Evolutionary conservation across 139 green algal species (phyloP).

Genomic region (Tetradesmus lagerheimii): DNA sequence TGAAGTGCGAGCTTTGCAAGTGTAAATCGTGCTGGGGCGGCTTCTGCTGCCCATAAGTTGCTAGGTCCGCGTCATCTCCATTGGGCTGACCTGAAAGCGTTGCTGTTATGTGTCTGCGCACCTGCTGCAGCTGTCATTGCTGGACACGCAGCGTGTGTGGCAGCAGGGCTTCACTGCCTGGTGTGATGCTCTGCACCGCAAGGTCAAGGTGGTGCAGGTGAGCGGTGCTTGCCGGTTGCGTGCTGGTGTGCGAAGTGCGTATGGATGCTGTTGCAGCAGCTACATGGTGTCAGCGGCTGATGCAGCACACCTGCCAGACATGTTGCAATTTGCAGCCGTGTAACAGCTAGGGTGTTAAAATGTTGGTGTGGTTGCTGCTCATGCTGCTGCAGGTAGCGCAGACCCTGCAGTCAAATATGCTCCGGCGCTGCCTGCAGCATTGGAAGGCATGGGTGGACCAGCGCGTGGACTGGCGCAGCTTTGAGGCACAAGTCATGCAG

Average conservation of each 20-base stretch:
- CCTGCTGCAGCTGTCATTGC: background rate
- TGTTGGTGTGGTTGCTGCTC: background rate
- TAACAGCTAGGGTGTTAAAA: no score
- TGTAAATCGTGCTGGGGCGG: no score
- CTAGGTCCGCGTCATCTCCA: no score
- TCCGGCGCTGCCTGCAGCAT: background rate
- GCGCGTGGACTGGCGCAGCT: slow-evolving; percentile 33
- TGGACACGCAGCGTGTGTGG: slow-evolving; percentile 17
- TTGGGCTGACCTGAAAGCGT: background rate
- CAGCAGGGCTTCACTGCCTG: background rate
- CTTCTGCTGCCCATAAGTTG: no score
- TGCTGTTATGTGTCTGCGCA: background rate
- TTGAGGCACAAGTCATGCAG: slow-evolving; percentile 1
- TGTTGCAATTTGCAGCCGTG: no score
- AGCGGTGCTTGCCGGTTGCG: background rate
- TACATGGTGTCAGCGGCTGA: background rate
- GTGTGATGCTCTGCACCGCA: background rate
- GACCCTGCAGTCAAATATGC: background rate
- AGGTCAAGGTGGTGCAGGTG: background rate
- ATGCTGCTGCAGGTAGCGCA: background rate
- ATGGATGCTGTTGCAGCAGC: no score
- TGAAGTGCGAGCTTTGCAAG: no score
- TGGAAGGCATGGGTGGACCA: slow-evolving; percentile 49
- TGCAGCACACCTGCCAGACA: background rate
- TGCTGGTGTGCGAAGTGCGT: no score